Conservation (phyloP, 176 grass and related monocot genomes). For the Carex cristatella region DNA sequence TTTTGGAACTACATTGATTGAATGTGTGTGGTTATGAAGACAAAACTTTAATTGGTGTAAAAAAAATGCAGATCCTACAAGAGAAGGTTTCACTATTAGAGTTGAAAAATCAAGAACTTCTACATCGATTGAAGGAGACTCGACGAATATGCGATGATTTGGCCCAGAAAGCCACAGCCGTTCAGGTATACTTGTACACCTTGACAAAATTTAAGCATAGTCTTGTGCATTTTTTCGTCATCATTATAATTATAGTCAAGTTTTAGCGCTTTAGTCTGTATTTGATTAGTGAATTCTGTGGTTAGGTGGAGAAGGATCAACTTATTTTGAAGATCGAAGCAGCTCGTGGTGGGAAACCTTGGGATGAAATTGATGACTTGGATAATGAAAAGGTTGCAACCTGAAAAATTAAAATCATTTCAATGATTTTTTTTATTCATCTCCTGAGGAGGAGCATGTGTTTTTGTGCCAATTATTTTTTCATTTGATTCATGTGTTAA, state of each 20-base stretch:
- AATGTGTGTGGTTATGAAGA: not conserved
- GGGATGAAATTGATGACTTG: constrained; percentile 61
- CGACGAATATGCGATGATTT: constrained; percentile 51
- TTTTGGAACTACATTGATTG: not conserved
- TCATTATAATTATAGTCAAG: not conserved
- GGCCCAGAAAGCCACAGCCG: constrained; percentile 41
- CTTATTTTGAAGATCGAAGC: constrained; percentile 74
- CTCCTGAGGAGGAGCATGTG: not conserved
- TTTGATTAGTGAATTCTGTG: constrained; percentile 14
- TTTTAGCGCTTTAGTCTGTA: not conserved
- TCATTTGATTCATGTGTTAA: not conserved
- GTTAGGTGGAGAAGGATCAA: constrained; percentile 77
- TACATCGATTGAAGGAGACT: constrained; percentile 61
- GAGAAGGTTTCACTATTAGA: constrained; percentile 77
- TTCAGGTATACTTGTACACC: constrained; percentile 50
- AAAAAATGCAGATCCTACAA: constrained; percentile 56
- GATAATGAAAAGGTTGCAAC: constrained; percentile 37
- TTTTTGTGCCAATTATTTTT: not conserved
- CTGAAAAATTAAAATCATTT: not conserved
- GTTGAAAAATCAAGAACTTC: constrained; percentile 64
- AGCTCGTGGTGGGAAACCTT: constrained; percentile 58
- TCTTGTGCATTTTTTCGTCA: not conserved
- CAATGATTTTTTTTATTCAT: not conserved
- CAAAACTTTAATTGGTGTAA: not conserved
- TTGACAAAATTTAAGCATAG: not conserved